Conservation (phyloP, 2,329 filamentous ascomycete species). For the Fusarium sp. region DNA sequence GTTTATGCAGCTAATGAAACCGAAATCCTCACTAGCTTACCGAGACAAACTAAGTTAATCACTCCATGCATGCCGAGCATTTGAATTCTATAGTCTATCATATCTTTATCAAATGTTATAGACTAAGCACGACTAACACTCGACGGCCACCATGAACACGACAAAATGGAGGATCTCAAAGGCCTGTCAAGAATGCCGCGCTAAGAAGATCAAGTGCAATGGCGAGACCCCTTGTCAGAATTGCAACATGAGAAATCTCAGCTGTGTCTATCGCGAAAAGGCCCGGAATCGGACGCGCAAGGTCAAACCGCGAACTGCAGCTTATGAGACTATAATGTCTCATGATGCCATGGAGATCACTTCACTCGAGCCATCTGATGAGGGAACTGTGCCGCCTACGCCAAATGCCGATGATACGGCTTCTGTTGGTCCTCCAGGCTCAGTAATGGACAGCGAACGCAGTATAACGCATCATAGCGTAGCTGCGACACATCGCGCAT, state of each 20-base stretch:
- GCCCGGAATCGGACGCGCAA: constrained; percentile 49
- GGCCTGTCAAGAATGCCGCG: constrained; percentile 51
- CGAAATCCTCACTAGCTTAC: constrained; percentile 19
- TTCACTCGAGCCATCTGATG: constrained; percentile 41
- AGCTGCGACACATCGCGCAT: constrained; percentile 60
- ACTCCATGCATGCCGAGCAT: constrained; percentile 34
- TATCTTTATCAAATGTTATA: neutral
- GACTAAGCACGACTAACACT: neutral
- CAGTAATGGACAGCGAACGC: constrained; percentile 40
- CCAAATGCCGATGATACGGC: constrained; percentile 27
- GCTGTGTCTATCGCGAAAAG: constrained; percentile 51
- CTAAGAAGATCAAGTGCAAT: constrained; percentile 51
- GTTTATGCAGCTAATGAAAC: constrained; percentile 39
- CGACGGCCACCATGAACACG: constrained; percentile 40
- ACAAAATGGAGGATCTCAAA: constrained; percentile 52
- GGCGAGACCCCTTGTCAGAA: constrained; percentile 49
- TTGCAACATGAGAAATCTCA: constrained; percentile 44
- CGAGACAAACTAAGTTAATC: constrained; percentile 27
- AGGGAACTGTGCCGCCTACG: constrained; percentile 36
- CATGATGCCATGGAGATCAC: constrained; percentile 29
- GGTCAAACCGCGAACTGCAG: constrained; percentile 38
- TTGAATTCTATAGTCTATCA: constrained; percentile 23
- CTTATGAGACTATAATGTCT: constrained; percentile 43
- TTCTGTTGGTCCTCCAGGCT: constrained; percentile 10
- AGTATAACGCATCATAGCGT: constrained; percentile 56